phyloP scores from a whole-genome alignment of 2,329 filamentous ascomycete genomes.

The Nannizziopsis arthrosporioides region DNA sequence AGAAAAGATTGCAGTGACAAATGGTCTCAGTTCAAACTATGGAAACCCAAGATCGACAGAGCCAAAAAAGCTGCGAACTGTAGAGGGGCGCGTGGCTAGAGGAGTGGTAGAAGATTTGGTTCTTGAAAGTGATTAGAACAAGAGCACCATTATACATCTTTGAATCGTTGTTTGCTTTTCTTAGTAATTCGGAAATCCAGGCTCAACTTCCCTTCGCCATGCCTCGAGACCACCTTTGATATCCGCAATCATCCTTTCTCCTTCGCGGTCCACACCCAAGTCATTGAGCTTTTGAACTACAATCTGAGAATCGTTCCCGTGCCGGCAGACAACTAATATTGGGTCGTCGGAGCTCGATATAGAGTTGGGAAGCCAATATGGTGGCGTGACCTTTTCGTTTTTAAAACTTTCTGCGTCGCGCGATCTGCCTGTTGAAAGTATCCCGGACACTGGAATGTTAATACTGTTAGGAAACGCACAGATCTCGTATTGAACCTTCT shows the following conservation, averaged over 20 bases:
- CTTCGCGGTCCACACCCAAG: slow-evolving; percentile 25
- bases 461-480: slow-evolving; percentile 63
- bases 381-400: not conserved
- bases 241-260: slow-evolving; percentile 29
- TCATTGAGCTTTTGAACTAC: slow-evolving; percentile 34
- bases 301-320: slow-evolving; percentile 40
- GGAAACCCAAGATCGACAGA: not conserved
- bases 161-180: not conserved
- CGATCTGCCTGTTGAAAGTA: slow-evolving; percentile 22
- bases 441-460: slow-evolving; percentile 41
- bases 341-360: slow-evolving; percentile 14
- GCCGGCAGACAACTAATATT: slow-evolving; percentile 37
- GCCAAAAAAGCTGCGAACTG: not conserved
- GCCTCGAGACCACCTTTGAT: slow-evolving; percentile 34
- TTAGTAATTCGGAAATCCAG: slow-evolving; percentile 33
- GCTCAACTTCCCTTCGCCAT: slow-evolving; percentile 35
- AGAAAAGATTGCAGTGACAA: not conserved
- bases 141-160: too few relatives aligned
- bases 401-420: not conserved
- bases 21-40: not conserved
- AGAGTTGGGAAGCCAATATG: slow-evolving; percentile 2
- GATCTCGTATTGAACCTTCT: slow-evolving; percentile 73
- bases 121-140: too few relatives aligned
- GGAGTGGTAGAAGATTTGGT: too few relatives aligned
- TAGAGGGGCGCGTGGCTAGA: too few relatives aligned